Conservation (phyloP, 2,329 filamentous ascomycete species). For the Botryotinia calthae region DNA sequence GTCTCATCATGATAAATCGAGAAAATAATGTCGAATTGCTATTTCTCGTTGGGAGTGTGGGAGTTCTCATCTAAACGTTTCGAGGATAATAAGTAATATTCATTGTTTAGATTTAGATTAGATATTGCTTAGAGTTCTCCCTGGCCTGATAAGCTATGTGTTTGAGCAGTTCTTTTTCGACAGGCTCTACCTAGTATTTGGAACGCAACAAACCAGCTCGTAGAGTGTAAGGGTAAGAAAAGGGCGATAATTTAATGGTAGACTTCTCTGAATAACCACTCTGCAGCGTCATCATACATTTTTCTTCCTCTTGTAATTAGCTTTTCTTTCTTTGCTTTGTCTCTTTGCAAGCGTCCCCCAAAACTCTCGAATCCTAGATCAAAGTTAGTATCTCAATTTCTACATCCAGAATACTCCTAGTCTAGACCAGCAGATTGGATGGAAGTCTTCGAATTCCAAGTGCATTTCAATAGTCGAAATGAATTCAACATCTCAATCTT, state of each 20-base stretch:
- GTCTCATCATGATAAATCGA: not conserved
- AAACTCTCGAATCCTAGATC: slow-evolving; percentile 5
- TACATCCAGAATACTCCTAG: not conserved
- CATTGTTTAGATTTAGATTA: too few relatives aligned
- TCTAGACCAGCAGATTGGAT: not conserved
- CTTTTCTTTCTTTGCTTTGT: not conserved
- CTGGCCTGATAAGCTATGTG: not conserved
- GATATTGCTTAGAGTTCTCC: not conserved
- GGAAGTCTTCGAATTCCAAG: not conserved
- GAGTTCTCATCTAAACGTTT: not conserved
- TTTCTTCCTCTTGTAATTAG: not conserved
- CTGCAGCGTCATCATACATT: slow-evolving; percentile 16
- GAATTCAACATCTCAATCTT: not conserved
- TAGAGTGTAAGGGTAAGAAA: not conserved
- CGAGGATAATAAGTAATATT: not conserved
- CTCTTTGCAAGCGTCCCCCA: not conserved
- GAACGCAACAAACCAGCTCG: too few relatives aligned
- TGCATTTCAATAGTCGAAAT: not conserved
- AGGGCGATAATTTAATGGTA: not conserved
- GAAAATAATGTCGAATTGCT: not conserved
- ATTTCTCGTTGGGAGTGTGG: not conserved
- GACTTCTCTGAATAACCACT: slow-evolving; percentile 19
- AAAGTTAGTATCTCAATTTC: not conserved
- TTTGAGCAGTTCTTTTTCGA: not conserved
- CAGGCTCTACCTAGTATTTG: not conserved